These are phyloP conservation scores for Conticribra weissflogii DNA, from an alignment of 108 stramenopile genomes.

Conservation along the genomic window DNA sequence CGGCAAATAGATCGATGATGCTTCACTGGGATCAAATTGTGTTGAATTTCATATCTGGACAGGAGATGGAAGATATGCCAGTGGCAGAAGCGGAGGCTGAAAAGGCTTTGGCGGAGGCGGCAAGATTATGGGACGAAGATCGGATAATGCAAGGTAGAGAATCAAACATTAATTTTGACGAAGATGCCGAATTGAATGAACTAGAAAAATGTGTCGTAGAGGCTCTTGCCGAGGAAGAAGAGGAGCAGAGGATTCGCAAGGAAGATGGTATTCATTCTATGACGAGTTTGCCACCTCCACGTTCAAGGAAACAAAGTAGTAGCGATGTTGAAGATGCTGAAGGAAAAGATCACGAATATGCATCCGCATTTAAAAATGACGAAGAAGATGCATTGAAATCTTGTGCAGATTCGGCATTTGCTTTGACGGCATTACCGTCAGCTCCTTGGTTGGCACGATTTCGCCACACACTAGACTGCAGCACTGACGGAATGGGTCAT, in stretches of 20 bases:
- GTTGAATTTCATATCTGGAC: constrained; percentile 47
- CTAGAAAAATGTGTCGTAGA: constrained; percentile 63
- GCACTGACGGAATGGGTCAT: constrained; percentile 59
- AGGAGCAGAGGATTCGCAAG: constrained; percentile 21
- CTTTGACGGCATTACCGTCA: constrained; percentile 61
- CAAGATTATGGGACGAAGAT: constrained; percentile 45
- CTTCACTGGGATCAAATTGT: constrained; percentile 53
- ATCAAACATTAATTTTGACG: too few relatives aligned
- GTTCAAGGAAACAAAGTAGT: neutral
- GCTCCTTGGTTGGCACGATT: constrained; percentile 75
- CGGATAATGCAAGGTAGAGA: constrained; percentile 21
- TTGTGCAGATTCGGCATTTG: constrained; percentile 65
- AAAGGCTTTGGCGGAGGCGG: constrained; percentile 42
- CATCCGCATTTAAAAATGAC: constrained; percentile 1
- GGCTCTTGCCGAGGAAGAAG: constrained; percentile 25
- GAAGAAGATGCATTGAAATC: constrained; percentile 50
- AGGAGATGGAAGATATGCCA: constrained; percentile 27
- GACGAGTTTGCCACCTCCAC: constrained; percentile 12
- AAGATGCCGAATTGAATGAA: constrained; percentile 64
- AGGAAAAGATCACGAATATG: constrained; percentile 20
- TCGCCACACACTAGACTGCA: constrained; percentile 70
- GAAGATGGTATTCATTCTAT: constrained; percentile 35
- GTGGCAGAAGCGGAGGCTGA: constrained; percentile 36
- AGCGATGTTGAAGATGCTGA: constrained; percentile 2
- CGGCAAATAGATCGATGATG: constrained; percentile 51